phyloP scores from a whole-genome alignment of 2,329 filamentous ascomycete genomes.

The Fusarium beomiforme region DNA sequence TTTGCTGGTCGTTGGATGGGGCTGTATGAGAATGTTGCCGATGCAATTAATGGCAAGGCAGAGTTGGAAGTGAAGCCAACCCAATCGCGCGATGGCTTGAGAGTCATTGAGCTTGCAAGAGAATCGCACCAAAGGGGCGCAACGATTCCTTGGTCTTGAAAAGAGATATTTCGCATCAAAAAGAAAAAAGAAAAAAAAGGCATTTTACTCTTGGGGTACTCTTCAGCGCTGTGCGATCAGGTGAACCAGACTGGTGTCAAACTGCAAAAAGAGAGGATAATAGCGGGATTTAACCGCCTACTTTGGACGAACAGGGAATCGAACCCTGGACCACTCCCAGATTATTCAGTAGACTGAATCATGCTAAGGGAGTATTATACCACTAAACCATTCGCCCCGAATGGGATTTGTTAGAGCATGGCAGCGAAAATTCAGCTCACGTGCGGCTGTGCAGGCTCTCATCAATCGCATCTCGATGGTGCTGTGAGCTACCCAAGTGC shows the following conservation, averaged over 20 bases:
- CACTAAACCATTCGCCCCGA: slow-evolving; percentile 28
- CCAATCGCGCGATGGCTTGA: slow-evolving; percentile 51
- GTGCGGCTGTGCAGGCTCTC: fast-evolving
- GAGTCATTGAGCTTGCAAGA: slow-evolving; percentile 51
- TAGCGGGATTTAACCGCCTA: background rate
- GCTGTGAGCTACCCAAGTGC: too few species aligned
- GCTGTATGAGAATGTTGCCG: slow-evolving; percentile 52
- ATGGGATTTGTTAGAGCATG: background rate
- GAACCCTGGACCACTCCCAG: slow-evolving; percentile 29
- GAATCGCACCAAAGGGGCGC: slow-evolving; percentile 49
- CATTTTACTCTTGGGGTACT: too few species aligned
- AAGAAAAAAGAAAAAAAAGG: too few species aligned
- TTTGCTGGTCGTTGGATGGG: slow-evolving; percentile 52
- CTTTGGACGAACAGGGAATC: slow-evolving; percentile 27
- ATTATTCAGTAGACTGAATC: background rate
- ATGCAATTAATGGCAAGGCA: slow-evolving; percentile 51
- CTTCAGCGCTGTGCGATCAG: too few species aligned
- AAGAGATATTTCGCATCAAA: background rate
- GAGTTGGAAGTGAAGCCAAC: slow-evolving; percentile 53
- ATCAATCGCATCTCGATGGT: too few species aligned
- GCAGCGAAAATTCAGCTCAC: fast-evolving
- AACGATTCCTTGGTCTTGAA: slow-evolving; percentile 43
- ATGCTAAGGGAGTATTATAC: slow-evolving; percentile 32
- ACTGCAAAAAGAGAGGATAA: slow-evolving; percentile 1
- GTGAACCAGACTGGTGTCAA: background rate